Evolutionary conservation across 129 eudicot genomes (phyloP).

Genomic region (Chrysanthemum seticuspe): DNA sequence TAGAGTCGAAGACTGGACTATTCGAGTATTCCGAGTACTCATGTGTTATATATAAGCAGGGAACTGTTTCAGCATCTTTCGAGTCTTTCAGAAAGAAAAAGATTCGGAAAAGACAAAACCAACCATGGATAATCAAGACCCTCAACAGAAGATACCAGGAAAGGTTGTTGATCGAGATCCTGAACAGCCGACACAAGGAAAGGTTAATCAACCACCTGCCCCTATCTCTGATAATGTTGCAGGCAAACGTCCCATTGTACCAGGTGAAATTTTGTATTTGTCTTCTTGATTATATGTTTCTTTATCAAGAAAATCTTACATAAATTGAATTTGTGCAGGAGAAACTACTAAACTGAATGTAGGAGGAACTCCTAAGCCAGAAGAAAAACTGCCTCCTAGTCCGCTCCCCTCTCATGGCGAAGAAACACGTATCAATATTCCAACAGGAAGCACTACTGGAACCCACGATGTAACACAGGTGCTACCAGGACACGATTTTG

Average conservation of each 20-base stretch:
- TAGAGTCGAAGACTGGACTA: neutral
- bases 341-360: neutral
- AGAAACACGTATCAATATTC: neutral
- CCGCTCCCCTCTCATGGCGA: no score
- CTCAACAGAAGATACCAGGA: neutral
- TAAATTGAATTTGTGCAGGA: conserved; percentile 5
- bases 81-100: conserved; percentile 21
- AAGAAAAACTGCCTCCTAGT: neutral
- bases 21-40: neutral
- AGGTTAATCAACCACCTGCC: no score
- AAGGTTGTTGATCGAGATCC: neutral
- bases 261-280: neutral
- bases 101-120: neutral
- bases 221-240: neutral
- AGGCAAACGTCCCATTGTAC: neutral
- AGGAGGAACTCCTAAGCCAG: neutral
- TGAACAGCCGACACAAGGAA: no score
- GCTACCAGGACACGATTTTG: conserved; percentile 18
- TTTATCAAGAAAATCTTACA: neutral
- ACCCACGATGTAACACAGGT: neutral
- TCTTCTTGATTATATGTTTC: neutral
- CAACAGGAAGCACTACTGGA: neutral
- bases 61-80: conserved; percentile 36
- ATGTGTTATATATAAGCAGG: conserved; percentile 31
- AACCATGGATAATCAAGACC: no score